phyloP scores from a whole-genome alignment of 495 filamentous ascomycete genomes.

The Aspergillus saccharolyticus region DNA sequence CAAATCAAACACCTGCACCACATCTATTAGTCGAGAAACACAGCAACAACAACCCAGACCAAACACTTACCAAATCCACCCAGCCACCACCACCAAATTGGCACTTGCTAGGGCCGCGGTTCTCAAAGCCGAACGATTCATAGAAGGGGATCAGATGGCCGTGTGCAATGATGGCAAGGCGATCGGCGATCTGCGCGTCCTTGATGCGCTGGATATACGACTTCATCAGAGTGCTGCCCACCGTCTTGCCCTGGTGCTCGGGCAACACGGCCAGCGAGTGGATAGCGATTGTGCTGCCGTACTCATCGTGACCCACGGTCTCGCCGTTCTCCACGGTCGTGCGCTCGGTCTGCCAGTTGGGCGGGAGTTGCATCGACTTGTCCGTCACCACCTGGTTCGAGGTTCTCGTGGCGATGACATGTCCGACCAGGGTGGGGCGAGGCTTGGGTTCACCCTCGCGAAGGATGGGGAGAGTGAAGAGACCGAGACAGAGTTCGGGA shows the following conservation, averaged over 20 bases:
- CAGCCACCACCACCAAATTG: conserved; percentile 76
- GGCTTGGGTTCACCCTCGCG: conserved; percentile 41
- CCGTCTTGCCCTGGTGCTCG: conserved; percentile 63
- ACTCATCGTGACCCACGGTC: conserved; percentile 60
- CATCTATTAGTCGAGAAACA: conserved; percentile 4
- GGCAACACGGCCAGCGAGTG: conserved; percentile 80
- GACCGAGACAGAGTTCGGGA: conserved; percentile 73
- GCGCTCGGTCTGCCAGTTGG: conserved; percentile 52
- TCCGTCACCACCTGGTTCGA: conserved; percentile 61
- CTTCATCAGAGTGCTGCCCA: conserved; percentile 72
- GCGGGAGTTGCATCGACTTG: conserved; percentile 66
- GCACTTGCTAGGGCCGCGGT: conserved; percentile 59
- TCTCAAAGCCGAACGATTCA: conserved; percentile 66
- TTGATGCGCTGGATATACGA: conserved; percentile 69
- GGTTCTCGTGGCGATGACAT: conserved; percentile 73
- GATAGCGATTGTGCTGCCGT: conserved; percentile 67
- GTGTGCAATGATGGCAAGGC: conserved; percentile 73
- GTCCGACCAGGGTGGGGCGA: conserved; percentile 62
- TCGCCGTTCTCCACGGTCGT: conserved; percentile 31
- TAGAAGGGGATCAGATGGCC: conserved; percentile 70
- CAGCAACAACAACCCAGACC: neutral
- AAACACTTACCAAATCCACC: conserved; percentile 52
- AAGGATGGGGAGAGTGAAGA: conserved; percentile 59
- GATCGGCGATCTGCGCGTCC: conserved; percentile 60
- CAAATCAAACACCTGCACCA: conserved; percentile 31